Conservation (phyloP, 495 filamentous ascomycete genomes). For the Talaromyces borbonicus region DNA sequence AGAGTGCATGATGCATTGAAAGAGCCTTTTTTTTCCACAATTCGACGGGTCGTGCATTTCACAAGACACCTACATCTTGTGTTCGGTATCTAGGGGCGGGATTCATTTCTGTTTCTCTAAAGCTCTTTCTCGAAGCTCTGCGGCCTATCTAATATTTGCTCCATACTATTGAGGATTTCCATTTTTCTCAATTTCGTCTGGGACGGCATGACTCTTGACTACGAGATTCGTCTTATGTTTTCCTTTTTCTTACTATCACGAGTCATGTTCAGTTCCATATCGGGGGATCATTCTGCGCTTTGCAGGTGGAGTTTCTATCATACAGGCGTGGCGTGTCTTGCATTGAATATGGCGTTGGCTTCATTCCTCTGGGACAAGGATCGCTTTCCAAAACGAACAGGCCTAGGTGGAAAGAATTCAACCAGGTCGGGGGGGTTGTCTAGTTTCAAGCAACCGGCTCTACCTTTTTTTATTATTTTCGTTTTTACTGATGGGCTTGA, state of each 20-base stretch:
- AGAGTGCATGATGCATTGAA: conserved; percentile 35
- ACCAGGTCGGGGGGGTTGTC: too few species aligned
- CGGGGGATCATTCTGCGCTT: background rate
- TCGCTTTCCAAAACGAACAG: too few species aligned
- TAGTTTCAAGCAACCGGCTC: too few species aligned
- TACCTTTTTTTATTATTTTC: conserved; percentile 15
- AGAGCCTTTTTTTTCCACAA: conserved; percentile 2
- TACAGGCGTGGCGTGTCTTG: conserved; percentile 36
- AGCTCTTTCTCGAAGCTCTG: conserved; percentile 7
- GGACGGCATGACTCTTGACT: background rate
- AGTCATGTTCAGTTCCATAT: conserved; percentile 2
- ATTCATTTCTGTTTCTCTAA: conserved; percentile 19
- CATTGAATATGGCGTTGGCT: conserved; percentile 37
- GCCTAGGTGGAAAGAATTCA: too few species aligned
- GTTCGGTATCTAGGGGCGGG: conserved; percentile 45
- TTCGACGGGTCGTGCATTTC: conserved; percentile 25
- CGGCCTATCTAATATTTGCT: conserved; percentile 18
- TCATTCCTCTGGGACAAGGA: too few species aligned
- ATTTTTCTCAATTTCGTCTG: conserved; percentile 16
- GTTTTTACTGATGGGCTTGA: conserved; percentile 28
- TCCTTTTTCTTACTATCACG: too few species aligned
- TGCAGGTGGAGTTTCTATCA: conserved; percentile 12
- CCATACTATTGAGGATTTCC: conserved; percentile 8
- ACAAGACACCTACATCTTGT: conserved; percentile 37
- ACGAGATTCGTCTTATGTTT: background rate